Conservation (phyloP, 2,329 filamentous ascomycete species). For the Penicillium sp. region DNA sequence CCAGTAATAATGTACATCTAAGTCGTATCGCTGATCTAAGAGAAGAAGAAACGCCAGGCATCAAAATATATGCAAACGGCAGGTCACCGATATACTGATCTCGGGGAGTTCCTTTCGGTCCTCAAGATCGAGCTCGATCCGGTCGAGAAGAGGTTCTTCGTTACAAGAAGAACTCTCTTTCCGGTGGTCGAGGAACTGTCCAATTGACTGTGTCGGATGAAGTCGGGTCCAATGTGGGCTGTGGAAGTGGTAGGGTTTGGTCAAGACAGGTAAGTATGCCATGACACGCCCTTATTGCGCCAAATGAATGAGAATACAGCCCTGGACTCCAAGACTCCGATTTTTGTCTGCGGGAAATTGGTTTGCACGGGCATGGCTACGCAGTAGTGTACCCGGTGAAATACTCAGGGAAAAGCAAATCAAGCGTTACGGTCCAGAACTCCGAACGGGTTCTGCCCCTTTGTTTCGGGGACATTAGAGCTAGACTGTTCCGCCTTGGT, state of each 20-base stretch:
- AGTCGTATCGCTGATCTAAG: slow-evolving; percentile 4
- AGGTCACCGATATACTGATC: slow-evolving; percentile 1
- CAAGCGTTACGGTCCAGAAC: slow-evolving; percentile 33
- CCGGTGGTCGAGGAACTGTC: not conserved
- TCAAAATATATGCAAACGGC: slow-evolving; percentile 4
- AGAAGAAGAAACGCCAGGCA: slow-evolving; percentile 2
- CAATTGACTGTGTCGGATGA: not conserved
- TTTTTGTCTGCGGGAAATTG: slow-evolving; percentile 8
- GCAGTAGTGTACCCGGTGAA: not conserved
- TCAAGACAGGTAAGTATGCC: not conserved
- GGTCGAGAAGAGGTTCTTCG: slow-evolving; percentile 4
- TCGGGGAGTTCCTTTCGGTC: not conserved
- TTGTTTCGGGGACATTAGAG: slow-evolving; percentile 20
- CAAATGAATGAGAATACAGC: slow-evolving; percentile 3
- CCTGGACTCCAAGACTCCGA: slow-evolving; percentile 17
- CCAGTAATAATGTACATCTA: slow-evolving; percentile 16
- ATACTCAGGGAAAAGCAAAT: slow-evolving; percentile 3
- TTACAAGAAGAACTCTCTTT: not conserved
- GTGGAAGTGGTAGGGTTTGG: not conserved
- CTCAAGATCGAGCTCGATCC: not conserved
- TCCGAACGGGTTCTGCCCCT: slow-evolving; percentile 37
- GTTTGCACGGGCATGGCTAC: not conserved
- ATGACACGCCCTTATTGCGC: not conserved
- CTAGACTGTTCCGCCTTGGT: slow-evolving; percentile 27
- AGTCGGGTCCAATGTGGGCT: not conserved